phyloP scores from a whole-genome alignment of 441 rosid genomes.

The Erysimum cheiri region DNA sequence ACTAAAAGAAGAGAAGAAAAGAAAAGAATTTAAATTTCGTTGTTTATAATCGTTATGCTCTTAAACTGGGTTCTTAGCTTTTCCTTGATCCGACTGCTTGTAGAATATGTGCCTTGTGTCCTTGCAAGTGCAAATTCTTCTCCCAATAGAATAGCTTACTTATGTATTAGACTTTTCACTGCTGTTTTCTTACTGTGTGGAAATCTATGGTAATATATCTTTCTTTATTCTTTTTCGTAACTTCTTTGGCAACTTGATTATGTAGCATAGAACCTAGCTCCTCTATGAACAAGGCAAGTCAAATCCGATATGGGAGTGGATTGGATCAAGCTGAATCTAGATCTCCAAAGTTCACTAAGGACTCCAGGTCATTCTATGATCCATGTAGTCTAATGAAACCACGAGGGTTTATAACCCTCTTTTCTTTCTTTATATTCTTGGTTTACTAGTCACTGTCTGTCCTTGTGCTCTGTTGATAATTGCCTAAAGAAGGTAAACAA shows the following conservation, averaged over 20 bases:
- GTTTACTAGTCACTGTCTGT: constrained; percentile 33
- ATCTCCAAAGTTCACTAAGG: constrained; percentile 26
- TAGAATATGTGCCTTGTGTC: constrained; percentile 36
- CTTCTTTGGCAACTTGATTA: constrained; percentile 19
- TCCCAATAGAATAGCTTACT: constrained; percentile 54
- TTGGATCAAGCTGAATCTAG: constrained; percentile 14
- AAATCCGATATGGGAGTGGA: not conserved
- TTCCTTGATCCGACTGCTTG: constrained; percentile 33
- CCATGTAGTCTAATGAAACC: not conserved
- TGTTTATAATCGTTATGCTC: constrained; percentile 30
- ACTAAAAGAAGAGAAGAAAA: constrained; percentile 15
- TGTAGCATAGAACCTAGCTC: constrained; percentile 5
- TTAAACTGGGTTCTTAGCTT: constrained; percentile 31
- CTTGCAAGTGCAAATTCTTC: constrained; percentile 76
- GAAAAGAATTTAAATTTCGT: not conserved
- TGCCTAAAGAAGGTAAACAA: constrained; percentile 41
- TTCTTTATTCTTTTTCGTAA: constrained; percentile 46
- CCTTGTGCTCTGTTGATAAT: constrained; percentile 38
- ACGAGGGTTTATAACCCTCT: not conserved
- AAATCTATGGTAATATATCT: constrained; percentile 65
- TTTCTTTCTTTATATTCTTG: not conserved
- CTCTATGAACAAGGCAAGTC: constrained; percentile 20
- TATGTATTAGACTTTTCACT: constrained; percentile 28
- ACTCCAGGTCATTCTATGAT: not conserved
- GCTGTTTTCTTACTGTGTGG: constrained; percentile 40